Base-by-base conservation (phyloP, 768 basidiomycete species). In the Boletus rufocinnamomeus region DNA sequence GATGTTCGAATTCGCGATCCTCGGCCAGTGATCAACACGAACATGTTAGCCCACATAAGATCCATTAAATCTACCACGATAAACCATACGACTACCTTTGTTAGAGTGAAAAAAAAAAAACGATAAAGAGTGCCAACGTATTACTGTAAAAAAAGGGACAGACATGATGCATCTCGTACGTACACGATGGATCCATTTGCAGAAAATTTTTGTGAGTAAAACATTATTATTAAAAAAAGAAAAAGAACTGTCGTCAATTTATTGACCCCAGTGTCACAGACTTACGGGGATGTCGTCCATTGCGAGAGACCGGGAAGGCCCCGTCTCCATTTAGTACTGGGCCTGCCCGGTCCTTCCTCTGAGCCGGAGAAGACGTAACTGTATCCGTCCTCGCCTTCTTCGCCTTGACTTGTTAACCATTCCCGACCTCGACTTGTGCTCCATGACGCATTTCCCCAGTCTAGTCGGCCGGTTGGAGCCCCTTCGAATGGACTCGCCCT, bases 231-330 rank as follows among this genome's bases (percentile, higher is more conserved):
- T 4, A 11, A 21, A 50, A 50, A 27, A 32, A 47, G 40, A 47
- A n/a, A 40, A 41, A 50, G 47, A 53, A 50, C 46, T 27, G 38
- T 19, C 9, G 17, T 50, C 57, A 38, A 54, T 35, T 52, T 49
- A 47, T 52, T 14, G 30, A 52, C 1, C 41, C 38, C 28, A 53
- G 21, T 11, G 32, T 38, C 35, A 14, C 40, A 16, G 44, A 59
- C 65, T 67, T 53, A 71, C 51, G 66, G 61, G 28, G 70, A 58
- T 37, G 65, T 53, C 44, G 64, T 66, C 71, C 69, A 73, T 52
- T 73, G 69, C 14, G 68, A 61, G 9, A 73, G 60, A 38, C 74
- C 67, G 34, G 76, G 76, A 27, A 77, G 61, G 17, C 67, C 73
- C 38, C 64, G 66, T 52, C 71, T 69, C 62, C 69, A 68, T 62